These are phyloP conservation scores for Paecilomyces sp. DNA, from an alignment of 2,329 filamentous ascomycete genomes.

Conservation along the genomic window DNA sequence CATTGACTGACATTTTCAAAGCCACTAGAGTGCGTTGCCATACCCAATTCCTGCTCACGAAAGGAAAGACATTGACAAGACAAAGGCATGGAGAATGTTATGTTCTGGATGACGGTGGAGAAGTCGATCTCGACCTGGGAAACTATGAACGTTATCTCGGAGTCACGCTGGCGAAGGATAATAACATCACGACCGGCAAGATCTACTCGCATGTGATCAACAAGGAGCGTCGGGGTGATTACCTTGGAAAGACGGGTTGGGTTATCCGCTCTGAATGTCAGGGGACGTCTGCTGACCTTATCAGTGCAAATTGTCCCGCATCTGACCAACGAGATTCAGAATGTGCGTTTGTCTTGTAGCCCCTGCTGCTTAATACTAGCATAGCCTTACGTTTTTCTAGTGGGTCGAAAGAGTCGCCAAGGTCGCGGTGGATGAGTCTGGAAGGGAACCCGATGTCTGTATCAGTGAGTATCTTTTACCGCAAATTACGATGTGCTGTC, in stretches of 20 bases:
- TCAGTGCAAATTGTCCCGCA: slow-evolving; percentile 82
- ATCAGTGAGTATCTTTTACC: slow-evolving; percentile 55
- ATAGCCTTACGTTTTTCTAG: neutral
- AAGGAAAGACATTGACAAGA: neutral
- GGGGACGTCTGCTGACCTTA: neutral
- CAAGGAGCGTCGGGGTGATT: slow-evolving; percentile 64
- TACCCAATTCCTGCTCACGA: neutral
- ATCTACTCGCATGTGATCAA: slow-evolving; percentile 87
- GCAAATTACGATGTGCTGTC: neutral
- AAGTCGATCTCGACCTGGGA: slow-evolving; percentile 66
- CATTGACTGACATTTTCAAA: neutral
- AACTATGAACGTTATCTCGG: slow-evolving; percentile 78
- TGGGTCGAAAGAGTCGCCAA: slow-evolving; percentile 78
- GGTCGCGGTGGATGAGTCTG: slow-evolving; percentile 79
- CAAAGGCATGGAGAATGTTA: slow-evolving; percentile 78
- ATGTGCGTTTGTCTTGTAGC: neutral
- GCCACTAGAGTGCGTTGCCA: neutral
- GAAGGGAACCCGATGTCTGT: slow-evolving; percentile 80
- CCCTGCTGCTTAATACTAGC: slow-evolving; percentile 72
- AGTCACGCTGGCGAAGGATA: slow-evolving; percentile 72
- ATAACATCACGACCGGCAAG: slow-evolving; percentile 97
- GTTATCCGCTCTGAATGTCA: neutral
- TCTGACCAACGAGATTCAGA: slow-evolving; percentile 56
- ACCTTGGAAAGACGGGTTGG: slow-evolving; percentile 65
- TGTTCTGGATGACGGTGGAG: slow-evolving; percentile 76